phyloP scores from a whole-genome alignment of 805 yeast genomes.

The Kuraishia hungarica region DNA sequence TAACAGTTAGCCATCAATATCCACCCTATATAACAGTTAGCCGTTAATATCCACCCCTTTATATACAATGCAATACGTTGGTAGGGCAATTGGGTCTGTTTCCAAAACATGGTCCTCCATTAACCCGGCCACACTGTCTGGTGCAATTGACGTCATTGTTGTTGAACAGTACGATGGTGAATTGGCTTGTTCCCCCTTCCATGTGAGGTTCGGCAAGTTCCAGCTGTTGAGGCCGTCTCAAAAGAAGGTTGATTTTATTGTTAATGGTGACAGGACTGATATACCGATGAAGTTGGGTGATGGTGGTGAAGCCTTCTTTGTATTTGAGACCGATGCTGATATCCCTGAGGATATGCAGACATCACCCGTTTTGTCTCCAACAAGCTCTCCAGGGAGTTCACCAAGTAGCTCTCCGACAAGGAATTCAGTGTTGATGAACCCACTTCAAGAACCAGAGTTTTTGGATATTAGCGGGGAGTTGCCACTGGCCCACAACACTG shows the following conservation, averaged over 20 bases:
- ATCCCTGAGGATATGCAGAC: slow-evolving; percentile 77
- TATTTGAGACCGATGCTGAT: slow-evolving; percentile 71
- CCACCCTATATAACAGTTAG: no score
- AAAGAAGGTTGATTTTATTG: slow-evolving; percentile 83
- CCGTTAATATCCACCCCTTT: no score
- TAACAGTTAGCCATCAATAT: no score
- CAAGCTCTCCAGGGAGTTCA: slow-evolving; percentile 49
- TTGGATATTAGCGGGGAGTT: slow-evolving; percentile 35
- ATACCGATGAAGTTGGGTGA: slow-evolving; percentile 96
- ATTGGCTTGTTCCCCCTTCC: slow-evolving; percentile 87
- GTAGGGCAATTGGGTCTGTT: slow-evolving; percentile 89
- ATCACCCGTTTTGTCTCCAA: slow-evolving; percentile 73
- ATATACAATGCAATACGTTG: slow-evolving; percentile 91
- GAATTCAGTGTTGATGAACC: slow-evolving; percentile 10
- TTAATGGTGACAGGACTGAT: slow-evolving; percentile 73
- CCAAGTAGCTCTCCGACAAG: slow-evolving; percentile 11
- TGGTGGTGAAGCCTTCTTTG: slow-evolving; percentile 97
- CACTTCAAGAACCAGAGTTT: slow-evolving; percentile 40
- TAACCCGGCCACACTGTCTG: slow-evolving; percentile 92
- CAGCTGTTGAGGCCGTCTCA: slow-evolving; percentile 90
- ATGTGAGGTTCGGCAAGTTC: slow-evolving; percentile 91
- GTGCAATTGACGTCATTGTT: slow-evolving; percentile 95
- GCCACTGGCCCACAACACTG: slow-evolving; percentile 1
- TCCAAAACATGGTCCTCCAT: slow-evolving; percentile 96
- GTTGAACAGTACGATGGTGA: slow-evolving; percentile 78